These are phyloP conservation scores for Silene uniflora DNA, from an alignment of 148 eudicot genomes.

Conservation along the genomic window DNA sequence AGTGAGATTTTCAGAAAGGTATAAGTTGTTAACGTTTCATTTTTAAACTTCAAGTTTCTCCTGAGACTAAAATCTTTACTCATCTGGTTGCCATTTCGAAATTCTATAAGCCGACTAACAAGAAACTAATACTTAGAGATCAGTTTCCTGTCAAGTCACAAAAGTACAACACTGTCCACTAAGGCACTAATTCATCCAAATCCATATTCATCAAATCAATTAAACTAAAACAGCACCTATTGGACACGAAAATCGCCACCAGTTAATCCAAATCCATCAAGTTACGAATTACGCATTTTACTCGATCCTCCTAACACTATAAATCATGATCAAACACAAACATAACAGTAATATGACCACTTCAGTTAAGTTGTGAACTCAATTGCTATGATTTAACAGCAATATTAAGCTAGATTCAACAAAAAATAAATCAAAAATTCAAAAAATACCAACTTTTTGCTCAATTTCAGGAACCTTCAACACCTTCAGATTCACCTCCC, in stretches of 20 bases:
- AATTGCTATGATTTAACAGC: not conserved
- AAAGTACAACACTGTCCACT: too few species aligned
- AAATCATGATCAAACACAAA: not conserved
- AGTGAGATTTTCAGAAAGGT: not conserved
- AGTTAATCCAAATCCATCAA: not conserved
- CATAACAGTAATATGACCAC: not conserved
- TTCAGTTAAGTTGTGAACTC: not conserved
- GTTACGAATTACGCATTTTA: not conserved
- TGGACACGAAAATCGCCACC: not conserved
- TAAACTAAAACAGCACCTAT: not conserved
- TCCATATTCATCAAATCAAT: not conserved
- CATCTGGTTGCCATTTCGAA: not conserved
- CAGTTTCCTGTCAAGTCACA: too few species aligned
- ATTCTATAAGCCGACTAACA: too few species aligned
- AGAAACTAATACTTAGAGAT: too few species aligned
- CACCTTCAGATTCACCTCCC: conserved; percentile 98
- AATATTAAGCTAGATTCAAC: not conserved
- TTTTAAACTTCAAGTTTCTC: not conserved
- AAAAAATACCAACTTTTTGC: conserved; percentile 59
- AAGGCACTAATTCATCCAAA: too few species aligned
- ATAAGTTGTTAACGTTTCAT: not conserved
- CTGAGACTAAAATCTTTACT: not conserved
- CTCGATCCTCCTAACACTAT: not conserved
- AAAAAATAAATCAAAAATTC: not conserved
- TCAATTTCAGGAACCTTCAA: conserved; percentile 99